A percentile compares a stretch with the other conserved stretches of the same genome.
phyloP scores from a whole-genome alignment of 768 basidiomycete genomes.

The Podaxis mareebaensis region DNA sequence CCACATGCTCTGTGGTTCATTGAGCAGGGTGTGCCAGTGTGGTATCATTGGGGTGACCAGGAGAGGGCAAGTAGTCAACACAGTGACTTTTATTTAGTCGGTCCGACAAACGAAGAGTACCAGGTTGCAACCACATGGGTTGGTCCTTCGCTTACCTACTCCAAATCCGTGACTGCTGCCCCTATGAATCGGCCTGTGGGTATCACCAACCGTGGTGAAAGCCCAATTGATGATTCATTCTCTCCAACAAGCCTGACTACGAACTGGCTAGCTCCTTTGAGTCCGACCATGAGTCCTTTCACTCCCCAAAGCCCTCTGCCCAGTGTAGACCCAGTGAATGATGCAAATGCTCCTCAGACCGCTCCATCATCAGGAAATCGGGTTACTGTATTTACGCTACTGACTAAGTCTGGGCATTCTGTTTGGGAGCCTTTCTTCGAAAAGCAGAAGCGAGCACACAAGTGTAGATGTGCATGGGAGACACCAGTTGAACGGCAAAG shows the following conservation, averaged over 20 bases:
- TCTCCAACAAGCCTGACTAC: too few relatives aligned
- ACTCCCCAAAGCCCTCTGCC: background rate
- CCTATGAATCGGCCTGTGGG: too few relatives aligned
- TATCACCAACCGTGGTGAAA: too few relatives aligned
- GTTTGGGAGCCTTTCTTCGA: too few relatives aligned
- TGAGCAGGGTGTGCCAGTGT: background rate
- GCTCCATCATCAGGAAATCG: too few relatives aligned
- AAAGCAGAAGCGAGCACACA: too few relatives aligned
- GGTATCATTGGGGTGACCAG: background rate
- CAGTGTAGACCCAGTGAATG: background rate
- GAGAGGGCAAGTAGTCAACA: background rate
- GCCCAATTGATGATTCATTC: background rate
- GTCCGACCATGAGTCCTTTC: too few relatives aligned
- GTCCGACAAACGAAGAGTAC: background rate
- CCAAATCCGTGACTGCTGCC: background rate
- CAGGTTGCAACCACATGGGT: background rate
- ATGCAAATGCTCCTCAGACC: background rate
- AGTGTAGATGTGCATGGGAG: too few relatives aligned
- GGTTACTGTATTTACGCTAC: background rate
- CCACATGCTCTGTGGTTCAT: too few relatives aligned
- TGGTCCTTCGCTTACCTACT: background rate
- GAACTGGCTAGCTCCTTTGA: too few relatives aligned
- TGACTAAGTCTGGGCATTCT: too few relatives aligned
- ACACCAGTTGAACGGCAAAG: too few relatives aligned
- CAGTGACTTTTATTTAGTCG: background rate